These are phyloP conservation scores for Rhinocladiella similis DNA, from an alignment of 2,329 filamentous ascomycete genomes.

Conservation along the genomic window DNA sequence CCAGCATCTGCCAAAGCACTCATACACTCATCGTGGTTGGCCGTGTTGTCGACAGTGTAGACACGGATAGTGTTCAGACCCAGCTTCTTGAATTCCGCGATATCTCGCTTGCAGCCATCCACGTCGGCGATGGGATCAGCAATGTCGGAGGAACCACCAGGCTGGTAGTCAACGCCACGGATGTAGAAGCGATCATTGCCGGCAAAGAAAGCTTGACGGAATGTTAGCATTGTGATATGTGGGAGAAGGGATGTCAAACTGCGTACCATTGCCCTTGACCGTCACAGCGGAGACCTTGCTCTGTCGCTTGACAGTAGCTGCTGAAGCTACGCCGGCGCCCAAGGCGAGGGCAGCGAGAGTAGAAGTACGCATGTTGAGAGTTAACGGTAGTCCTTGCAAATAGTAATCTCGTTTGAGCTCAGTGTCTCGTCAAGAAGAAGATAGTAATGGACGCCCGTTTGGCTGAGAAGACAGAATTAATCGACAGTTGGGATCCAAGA, in stretches of 20 bases:
- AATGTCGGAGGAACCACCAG: conserved; percentile 62
- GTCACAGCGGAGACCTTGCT: conserved; percentile 55
- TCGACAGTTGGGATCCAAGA: conserved; percentile 16
- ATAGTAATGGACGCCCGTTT: conserved; percentile 7
- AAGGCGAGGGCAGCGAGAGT: conserved; percentile 48
- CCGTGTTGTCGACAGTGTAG: conserved; percentile 87
- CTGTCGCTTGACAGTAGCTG: conserved; percentile 41
- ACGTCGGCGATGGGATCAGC: conserved; percentile 75
- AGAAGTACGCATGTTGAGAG: conserved; percentile 54
- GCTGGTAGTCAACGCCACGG: conserved; percentile 63
- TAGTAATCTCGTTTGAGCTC: conserved; percentile 1
- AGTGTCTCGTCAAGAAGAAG: conserved; percentile 3
- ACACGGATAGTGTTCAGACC: conserved; percentile 90
- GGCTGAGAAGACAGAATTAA: conserved; percentile 8
- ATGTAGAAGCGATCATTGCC: conserved; percentile 59
- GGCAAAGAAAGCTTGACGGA: conserved; percentile 59
- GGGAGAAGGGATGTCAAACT: conserved; percentile 18
- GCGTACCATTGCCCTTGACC: conserved; percentile 61
- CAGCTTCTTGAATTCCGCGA: conserved; percentile 77
- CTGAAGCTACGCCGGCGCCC: conserved; percentile 48
- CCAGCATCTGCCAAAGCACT: conserved; percentile 73
- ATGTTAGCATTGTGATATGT: conserved; percentile 16
- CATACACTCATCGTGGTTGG: conserved; percentile 85
- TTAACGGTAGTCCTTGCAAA: conserved; percentile 3
- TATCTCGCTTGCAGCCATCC: conserved; percentile 72